phyloP scores from a whole-genome alignment of 2,329 filamentous ascomycete species.

The Sordariomycetes sp. region DNA sequence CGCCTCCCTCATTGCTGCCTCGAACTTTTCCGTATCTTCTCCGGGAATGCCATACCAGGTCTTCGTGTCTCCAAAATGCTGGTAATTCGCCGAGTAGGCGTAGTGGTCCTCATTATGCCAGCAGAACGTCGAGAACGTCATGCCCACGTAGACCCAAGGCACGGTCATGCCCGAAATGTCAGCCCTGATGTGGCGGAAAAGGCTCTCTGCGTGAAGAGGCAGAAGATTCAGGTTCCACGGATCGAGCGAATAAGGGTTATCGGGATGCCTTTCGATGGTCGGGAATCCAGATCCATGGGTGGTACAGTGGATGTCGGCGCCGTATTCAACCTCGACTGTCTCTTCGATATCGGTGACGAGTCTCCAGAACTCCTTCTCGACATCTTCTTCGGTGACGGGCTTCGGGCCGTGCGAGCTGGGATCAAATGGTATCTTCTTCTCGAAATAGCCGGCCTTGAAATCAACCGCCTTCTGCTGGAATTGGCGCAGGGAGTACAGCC shows the following conservation, averaged over 20 bases:
- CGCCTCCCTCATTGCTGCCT: slow-evolving; percentile 87
- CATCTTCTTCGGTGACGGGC: slow-evolving; percentile 85
- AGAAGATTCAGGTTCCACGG: slow-evolving; percentile 94
- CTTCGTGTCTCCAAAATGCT: slow-evolving; percentile 96
- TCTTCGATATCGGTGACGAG: slow-evolving; percentile 89
- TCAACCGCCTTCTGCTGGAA: slow-evolving; percentile 94
- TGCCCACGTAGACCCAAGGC: slow-evolving; percentile 97
- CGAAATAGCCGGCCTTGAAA: slow-evolving; percentile 92
- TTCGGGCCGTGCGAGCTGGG: slow-evolving; percentile 70
- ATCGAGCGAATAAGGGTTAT: slow-evolving; percentile 77
- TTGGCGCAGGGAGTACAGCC: slow-evolving; percentile 85
- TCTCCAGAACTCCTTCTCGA: slow-evolving; percentile 94
- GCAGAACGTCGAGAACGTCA: slow-evolving; percentile 99
- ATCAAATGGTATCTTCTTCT: slow-evolving; percentile 81
- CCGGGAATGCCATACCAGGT: slow-evolving; percentile 98
- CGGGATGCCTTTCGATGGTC: slow-evolving; percentile 82
- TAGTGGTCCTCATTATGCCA: slow-evolving; percentile 99
- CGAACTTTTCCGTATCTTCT: slow-evolving; percentile 87
- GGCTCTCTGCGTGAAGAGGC: slow-evolving; percentile 78
- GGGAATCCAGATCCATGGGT: slow-evolving; percentile 97
- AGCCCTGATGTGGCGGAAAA: slow-evolving; percentile 95
- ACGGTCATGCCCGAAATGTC: slow-evolving; percentile 99
- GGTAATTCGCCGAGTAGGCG: slow-evolving; percentile 94
- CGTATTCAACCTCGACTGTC: slow-evolving; percentile 95
- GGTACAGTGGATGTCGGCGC: slow-evolving; percentile 94